Base-by-base conservation (phyloP, 2,329 filamentous ascomycete species). In the Fusarium nodosum region DNA sequence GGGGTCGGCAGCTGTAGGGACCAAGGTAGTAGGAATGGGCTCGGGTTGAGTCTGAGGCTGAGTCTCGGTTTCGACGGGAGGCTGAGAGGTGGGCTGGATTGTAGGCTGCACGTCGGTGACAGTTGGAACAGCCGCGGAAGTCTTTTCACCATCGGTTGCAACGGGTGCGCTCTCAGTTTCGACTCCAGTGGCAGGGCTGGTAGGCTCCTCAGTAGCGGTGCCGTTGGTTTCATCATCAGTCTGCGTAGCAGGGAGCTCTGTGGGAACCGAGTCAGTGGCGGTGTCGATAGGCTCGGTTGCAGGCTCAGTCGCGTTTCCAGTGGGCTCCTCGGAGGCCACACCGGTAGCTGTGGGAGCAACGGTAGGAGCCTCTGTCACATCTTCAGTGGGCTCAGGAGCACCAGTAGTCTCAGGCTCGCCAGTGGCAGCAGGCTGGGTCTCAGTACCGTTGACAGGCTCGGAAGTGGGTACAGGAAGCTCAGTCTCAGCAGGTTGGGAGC, bases 1-100 rank as follows among this genome's bases (percentile, higher is more conserved):
- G 20, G 71, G 72, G 28, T 71, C 66, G 20, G 39, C 63, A 38
- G 67, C 61, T 11, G 72, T 52, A 20, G 71, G 64, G 12, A 72
- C 52, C 9, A 69, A 64, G 5, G 66, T 67, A 18, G 72, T 76
- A 20, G 72, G 68, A 24, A 60, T 48, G 15, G 69, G 47, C 24
- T 63, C 58, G 18, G 60, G 57, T 22, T 47, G 42, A 9, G 59
- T 60, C 48, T 48, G 46, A 8, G 46, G 46, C 46, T 48, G 30
- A 18, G 47, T 51, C 47, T 62, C 54, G 24, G 61, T 62, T 15
- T 68, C 51, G 16, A 63, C 66, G 16, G 63, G 59, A 46, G 59
- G 42, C 36, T 47, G 33, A 38, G 59, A 65, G 12, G 70, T 72
- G 9, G 66, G 69, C 33, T 54, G 56, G 13, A 54, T 31, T 11